phyloP scores from a whole-genome alignment of 768 basidiomycete species.

The Rhodocollybia butyracea region DNA sequence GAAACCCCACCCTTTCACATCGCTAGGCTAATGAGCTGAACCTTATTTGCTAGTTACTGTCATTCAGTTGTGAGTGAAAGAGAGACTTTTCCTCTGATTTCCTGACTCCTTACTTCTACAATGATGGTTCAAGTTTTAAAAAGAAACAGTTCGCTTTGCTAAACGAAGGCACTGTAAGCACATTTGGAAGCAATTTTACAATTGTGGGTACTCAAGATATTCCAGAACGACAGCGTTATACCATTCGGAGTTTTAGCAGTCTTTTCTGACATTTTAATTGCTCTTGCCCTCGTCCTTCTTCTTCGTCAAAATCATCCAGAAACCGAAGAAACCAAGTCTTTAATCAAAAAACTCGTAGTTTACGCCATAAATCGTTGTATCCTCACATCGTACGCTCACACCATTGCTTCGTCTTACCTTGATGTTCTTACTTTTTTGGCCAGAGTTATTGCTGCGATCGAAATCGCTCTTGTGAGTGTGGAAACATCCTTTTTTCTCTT shows the following conservation, averaged over 20 bases:
- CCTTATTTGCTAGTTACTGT: conserved; percentile 28
- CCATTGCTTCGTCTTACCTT: too few relatives aligned
- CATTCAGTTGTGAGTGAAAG: conserved; percentile 28
- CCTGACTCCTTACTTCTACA: neutral
- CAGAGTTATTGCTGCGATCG: conserved; percentile 36
- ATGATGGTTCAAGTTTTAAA: conserved; percentile 27
- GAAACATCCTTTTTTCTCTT: too few relatives aligned
- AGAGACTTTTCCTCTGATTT: neutral
- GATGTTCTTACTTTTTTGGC: too few relatives aligned
- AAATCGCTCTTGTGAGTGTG: conserved; percentile 33
- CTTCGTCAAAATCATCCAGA: conserved; percentile 37
- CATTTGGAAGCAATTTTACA: neutral
- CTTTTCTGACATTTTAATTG: conserved; percentile 44
- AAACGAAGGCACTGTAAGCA: conserved; percentile 30
- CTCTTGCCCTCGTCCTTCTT: too few relatives aligned
- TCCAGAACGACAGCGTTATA: conserved; percentile 30
- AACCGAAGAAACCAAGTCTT: conserved; percentile 31
- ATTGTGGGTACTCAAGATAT: neutral
- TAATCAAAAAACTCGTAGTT: conserved; percentile 44
- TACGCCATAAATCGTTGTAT: conserved; percentile 50
- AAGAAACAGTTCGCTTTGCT: conserved; percentile 33
- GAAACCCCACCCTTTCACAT: neutral
- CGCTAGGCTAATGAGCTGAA: neutral
- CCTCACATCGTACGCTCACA: conserved; percentile 42
- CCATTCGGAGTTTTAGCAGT: conserved; percentile 45